A percentile compares a stretch with the other conserved stretches of the same genome.
Conservation (phyloP, 176 grass and related monocot genomes). For the Raddia distichophylla region DNA sequence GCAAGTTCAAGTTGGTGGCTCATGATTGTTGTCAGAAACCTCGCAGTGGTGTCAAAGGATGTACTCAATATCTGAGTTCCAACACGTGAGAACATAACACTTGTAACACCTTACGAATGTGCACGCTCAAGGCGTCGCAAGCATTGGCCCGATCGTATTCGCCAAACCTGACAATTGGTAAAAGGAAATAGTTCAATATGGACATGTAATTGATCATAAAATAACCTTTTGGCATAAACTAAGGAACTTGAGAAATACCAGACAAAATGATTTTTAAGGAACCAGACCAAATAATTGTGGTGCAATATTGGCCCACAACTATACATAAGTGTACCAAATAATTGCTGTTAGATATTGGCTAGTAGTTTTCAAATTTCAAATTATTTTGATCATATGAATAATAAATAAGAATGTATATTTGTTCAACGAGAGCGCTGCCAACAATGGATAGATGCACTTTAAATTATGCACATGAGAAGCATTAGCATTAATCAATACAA, state of each 20-base stretch:
- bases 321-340: background rate
- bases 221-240: background rate
- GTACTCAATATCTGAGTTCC: conserved; percentile 93
- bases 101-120: conserved; percentile 89
- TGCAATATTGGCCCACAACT: conserved; percentile 17
- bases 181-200: conserved; percentile 34
- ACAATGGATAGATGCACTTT: conserved; percentile 7
- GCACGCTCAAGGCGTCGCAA: conserved; percentile 83
- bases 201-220: conserved; percentile 2
- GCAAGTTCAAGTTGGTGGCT: conserved; percentile 37
- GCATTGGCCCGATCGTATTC: conserved; percentile 91
- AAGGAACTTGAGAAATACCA: background rate
- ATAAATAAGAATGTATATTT: background rate
- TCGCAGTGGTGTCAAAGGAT: conserved; percentile 94
- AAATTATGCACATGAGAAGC: background rate
- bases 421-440: background rate
- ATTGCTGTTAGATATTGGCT: conserved; percentile 6
- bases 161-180: conserved; percentile 80
- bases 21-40: conserved; percentile 63
- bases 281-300: background rate
- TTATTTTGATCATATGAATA: conserved; percentile 4
- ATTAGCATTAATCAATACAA: background rate
- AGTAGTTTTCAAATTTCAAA: no score
- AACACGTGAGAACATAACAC: conserved; percentile 92
- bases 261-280: background rate